Evolutionary conservation across 1,139 yeast genomes (phyloP), one percentile per base, ranked within the genome.

Genomic region (Candida sp.): DNA sequence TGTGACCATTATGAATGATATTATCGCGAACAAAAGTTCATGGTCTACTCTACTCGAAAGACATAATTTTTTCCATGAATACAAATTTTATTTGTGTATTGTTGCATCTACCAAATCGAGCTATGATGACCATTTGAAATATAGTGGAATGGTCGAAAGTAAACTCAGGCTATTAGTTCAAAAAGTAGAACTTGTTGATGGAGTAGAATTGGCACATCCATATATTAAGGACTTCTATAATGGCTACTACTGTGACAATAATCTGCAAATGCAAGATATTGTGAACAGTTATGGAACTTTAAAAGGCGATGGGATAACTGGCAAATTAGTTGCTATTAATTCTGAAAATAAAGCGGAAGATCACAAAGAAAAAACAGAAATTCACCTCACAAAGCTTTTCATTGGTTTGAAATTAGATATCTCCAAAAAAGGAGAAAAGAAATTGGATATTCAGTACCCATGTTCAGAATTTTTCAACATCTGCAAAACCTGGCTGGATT

Each of bases 101-200:
- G 82, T 87, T 42, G 95, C 91, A 0, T 83, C 87, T 1, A 86
- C 97, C 0, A 73, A 71, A 47, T 85, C 84, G 5, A 66, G 76
- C 2, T 77, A 79, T 43, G 97, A 90, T 58, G 90, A 88, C 43
- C 97, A 93, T 55, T 65, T 83, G 43, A 85, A 85, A 56, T 95
- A 95, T 93, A 81, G 88, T 50, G 99, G 99, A 11, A 71, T 91
- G 70, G 95, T 93, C 6, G 98, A 93, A 61, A 84, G 96, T 55
- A 89, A 85, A 63, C 64, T 93, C 41, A 78, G 99, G 51, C 68
- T 84, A 39, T 65, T 93, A 39, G 95, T 93, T 27, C 85, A 79
- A 55, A 93, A 90, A 59, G 72, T 93, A 41, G 99, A 93, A 60
- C 70, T 78, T 3, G 68, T 82, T 7, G 83, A 81, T 4, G 95